Evolutionary conservation across 371 early-diverging fungal genomes (phyloP).

Genomic region (Fennellomyces sp.): DNA sequence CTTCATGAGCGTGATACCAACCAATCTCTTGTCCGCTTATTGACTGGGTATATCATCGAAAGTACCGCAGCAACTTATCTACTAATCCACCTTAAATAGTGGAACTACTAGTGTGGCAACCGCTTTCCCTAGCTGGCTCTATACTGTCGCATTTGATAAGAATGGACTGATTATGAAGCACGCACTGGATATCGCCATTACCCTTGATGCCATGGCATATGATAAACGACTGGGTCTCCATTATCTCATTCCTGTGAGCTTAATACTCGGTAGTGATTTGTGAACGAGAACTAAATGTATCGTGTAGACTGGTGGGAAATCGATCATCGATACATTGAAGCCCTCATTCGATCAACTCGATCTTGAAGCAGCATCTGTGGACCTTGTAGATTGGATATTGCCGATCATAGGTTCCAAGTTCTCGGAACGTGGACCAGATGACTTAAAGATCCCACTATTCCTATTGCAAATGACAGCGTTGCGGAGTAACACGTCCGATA

Average conservation of each 20-base stretch:
- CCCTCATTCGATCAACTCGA: conserved; percentile 41
- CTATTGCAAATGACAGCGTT: conserved; percentile 30
- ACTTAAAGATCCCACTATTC: conserved; percentile 40
- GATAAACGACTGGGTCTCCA: conserved; percentile 26
- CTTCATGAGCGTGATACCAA: conserved; percentile 24
- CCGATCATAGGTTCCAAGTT: conserved; percentile 15
- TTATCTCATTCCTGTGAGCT: conserved; percentile 37
- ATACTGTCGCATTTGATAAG: conserved; percentile 35
- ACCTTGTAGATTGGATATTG: conserved; percentile 39
- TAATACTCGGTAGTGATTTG: background rate
- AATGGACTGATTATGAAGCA: conserved; percentile 44
- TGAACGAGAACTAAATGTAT: background rate
- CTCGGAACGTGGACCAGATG: conserved; percentile 16
- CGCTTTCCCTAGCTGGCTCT: conserved; percentile 42
- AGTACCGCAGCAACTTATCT: background rate
- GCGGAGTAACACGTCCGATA: conserved; percentile 17
- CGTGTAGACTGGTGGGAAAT: conserved; percentile 34
- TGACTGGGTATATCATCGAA: conserved; percentile 12
- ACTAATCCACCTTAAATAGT: background rate
- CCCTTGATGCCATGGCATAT: conserved; percentile 43
- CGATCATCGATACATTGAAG: conserved; percentile 32
- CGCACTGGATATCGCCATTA: conserved; percentile 44
- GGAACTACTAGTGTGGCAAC: conserved; percentile 9
- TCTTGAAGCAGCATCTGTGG: conserved; percentile 37
- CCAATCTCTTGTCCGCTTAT: conserved; percentile 17